These are phyloP conservation scores for Jatropha curcas DNA, from an alignment of 345 rosid species.

Conservation along the genomic window DNA sequence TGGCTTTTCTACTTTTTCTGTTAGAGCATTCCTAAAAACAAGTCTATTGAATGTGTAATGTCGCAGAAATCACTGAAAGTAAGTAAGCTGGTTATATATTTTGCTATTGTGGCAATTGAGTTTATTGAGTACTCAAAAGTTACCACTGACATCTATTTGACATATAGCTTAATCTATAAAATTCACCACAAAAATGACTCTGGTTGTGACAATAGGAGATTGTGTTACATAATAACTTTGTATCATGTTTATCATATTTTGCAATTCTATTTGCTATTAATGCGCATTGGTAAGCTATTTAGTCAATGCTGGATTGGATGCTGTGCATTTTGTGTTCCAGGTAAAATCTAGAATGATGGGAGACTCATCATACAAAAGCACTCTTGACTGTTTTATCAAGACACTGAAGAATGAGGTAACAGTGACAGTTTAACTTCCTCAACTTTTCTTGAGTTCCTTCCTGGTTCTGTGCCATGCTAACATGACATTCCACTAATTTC, in stretches of 20 bases:
- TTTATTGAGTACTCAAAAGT: background rate
- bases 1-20: background rate
- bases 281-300: background rate
- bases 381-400: slow-evolving; percentile 89
- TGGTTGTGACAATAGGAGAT: background rate
- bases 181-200: background rate
- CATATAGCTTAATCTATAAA: slow-evolving; percentile 3
- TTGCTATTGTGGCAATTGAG: background rate
- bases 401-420: slow-evolving; percentile 89
- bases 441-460: slow-evolving; percentile 1
- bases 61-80: background rate
- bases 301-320: slow-evolving; percentile 6
- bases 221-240: background rate
- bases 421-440: slow-evolving; percentile 17
- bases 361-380: slow-evolving; percentile 85
- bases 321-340: slow-evolving; percentile 46
- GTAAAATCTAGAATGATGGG: slow-evolving; percentile 99
- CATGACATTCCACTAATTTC: background rate
- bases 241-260: background rate
- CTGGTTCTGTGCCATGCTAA: background rate
- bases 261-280: background rate
- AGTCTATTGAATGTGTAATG: background rate
- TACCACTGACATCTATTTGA: background rate
- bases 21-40: background rate
- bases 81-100: background rate